Percentiles rank a stretch among this genome's conserved stretches.
phyloP scores from a whole-genome alignment of 805 yeast genomes.

The Schwanniomyces vanrijiae region DNA sequence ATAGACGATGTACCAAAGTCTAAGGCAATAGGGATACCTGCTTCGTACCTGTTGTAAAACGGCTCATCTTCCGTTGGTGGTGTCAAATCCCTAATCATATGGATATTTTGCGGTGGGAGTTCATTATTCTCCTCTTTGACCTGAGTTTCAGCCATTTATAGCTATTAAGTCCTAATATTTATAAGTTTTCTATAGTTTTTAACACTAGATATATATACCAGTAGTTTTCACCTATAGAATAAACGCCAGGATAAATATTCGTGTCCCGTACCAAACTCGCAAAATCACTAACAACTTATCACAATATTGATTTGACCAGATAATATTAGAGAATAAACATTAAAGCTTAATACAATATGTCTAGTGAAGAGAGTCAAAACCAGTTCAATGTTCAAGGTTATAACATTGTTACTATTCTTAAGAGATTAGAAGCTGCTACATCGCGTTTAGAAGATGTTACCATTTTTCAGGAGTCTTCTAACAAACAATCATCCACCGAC shows the following conservation, averaged over 20 bases:
- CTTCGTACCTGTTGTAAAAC: slow-evolving; percentile 46
- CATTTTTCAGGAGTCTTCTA: slow-evolving; percentile 65
- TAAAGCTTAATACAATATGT: slow-evolving; percentile 13
- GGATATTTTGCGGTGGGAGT: slow-evolving; percentile 42
- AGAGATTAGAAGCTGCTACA: slow-evolving; percentile 87
- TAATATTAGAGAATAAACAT: background rate
- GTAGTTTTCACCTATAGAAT: background rate
- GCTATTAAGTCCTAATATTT: background rate
- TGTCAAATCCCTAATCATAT: slow-evolving; percentile 41
- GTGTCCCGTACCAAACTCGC: slow-evolving; percentile 5
- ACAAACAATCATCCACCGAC: slow-evolving; percentile 17
- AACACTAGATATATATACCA: background rate
- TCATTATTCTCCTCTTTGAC: slow-evolving; percentile 12
- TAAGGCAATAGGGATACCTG: slow-evolving; percentile 75
- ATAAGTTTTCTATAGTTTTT: background rate
- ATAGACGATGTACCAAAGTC: slow-evolving; percentile 75
- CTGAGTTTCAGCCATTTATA: background rate
- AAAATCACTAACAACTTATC: background rate
- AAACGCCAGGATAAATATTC: background rate
- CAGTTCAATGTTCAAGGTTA: slow-evolving; percentile 70
- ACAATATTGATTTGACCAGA: background rate
- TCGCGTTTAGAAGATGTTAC: slow-evolving; percentile 89
- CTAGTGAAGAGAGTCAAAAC: slow-evolving; percentile 42
- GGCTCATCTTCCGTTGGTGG: slow-evolving; percentile 45
- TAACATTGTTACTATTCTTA: slow-evolving; percentile 72